Conservation (phyloP, 352 stramenopile species). For the Saprolegnia parasitica region DNA sequence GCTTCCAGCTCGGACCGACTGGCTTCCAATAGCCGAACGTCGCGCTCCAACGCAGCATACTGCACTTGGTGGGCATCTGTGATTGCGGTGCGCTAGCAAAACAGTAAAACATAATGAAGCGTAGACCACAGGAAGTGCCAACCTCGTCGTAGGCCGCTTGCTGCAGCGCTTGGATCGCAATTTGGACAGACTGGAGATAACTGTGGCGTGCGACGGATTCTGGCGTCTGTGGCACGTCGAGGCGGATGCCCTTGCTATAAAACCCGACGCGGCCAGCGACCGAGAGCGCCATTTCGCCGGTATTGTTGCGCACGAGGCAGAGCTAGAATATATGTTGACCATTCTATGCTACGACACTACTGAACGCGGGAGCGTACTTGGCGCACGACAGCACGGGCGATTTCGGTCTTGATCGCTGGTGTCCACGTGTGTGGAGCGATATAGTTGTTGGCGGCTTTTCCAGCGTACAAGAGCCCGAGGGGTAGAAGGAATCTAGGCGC, state of each 20-base stretch:
- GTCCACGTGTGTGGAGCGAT: conserved; percentile 16
- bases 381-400: conserved; percentile 8
- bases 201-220: conserved; percentile 1
- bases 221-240: conserved; percentile 13
- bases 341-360: not conserved
- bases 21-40: conserved; percentile 7
- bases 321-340: not conserved
- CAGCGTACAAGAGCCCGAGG: conserved; percentile 18
- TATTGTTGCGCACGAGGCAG: conserved; percentile 9
- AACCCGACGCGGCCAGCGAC: conserved; percentile 13
- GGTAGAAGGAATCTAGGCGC: conserved; percentile 12
- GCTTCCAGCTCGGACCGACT: not conserved
- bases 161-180: not conserved
- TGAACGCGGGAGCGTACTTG: not conserved
- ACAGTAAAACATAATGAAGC: not conserved
- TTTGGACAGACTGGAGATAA: not conserved
- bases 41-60: not conserved
- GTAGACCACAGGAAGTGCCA: not conserved
- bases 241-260: not conserved
- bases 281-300: conserved; percentile 16
- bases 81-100: not conserved
- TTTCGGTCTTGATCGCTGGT: not conserved
- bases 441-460: not conserved
- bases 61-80: not conserved
- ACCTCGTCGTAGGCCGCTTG: conserved; percentile 12